Evolutionary conservation across 129 eudicot genomes (phyloP), one percentile per base, ranked within the genome.

Genomic region (Chrysanthemum seticuspe): DNA sequence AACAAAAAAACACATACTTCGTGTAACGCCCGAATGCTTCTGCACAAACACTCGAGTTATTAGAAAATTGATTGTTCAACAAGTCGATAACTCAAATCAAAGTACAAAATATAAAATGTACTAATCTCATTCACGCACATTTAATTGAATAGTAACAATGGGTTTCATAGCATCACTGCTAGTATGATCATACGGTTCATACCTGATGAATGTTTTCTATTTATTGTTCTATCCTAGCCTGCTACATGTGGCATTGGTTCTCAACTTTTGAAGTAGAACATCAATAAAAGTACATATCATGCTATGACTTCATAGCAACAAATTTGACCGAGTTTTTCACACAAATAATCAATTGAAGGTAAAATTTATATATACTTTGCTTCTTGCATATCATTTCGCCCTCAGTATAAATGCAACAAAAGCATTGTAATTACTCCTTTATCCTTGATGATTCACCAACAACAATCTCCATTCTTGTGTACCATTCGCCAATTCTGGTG

Each of bases 361-460:
- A 62, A 40, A 62, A 34, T 29, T 54, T 52, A 77, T 70, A 78
- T 78, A 45, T 78, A 78, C 82, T 63, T 25, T 19, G 19, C 44
- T 45, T 67, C 27, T 68, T 76, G 74, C 65, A 18, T 68, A 61
- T 51, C 70, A 48, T 50, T 76, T 76, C 67, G 45, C 74, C 61
- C 48, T 67, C 40, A 23, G 15, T 73, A 57, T 70, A 64, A 18
- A n/a, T 50, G 61, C 50, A 54, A 11, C n/a, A 62, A 74, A 14
- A 64, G 14, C 21, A 12, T 44, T 57, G 54, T 72, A 69, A 12
- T 78, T 74, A 82, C 60, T 70, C 65, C 23, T 68, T 78, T 70
- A 82, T 78, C 77, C 86, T 82, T n/a, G 86, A 73, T 68, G 86
- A 82, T 74, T 77, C 77, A 54, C 86, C 86, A 44, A 82, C 83